Evolutionary conservation across 495 filamentous ascomycete species (phyloP).

Genomic region (Margaritispora aquatica): DNA sequence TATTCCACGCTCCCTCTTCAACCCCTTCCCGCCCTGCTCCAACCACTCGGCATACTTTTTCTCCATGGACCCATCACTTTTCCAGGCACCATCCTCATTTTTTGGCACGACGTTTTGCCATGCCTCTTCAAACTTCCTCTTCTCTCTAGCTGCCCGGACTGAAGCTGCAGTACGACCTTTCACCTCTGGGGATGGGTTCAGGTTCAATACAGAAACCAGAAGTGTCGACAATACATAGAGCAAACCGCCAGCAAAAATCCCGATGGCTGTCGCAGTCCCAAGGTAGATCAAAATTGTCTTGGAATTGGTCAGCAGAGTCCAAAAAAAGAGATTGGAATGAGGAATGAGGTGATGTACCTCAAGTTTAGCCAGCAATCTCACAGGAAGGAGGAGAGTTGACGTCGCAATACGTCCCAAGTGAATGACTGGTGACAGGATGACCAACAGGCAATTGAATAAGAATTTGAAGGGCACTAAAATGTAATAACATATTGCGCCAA

Average conservation of each 20-base stretch:
- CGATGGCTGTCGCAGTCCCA: constrained; percentile 52
- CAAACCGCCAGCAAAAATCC: constrained; percentile 41
- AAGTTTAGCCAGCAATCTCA: constrained; percentile 47
- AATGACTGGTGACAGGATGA: constrained; percentile 40
- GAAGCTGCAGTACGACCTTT: constrained; percentile 16
- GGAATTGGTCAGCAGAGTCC: constrained; percentile 22
- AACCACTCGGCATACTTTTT: constrained; percentile 32
- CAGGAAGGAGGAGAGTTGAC: constrained; percentile 31
- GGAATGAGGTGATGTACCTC: constrained; percentile 59
- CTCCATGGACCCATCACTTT: constrained; percentile 1
- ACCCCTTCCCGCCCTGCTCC: constrained; percentile 26
- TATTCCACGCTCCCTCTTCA: constrained; percentile 30
- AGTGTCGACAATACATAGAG: constrained; percentile 39
- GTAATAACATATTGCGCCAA: constrained; percentile 23
- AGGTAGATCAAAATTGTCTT: constrained; percentile 63
- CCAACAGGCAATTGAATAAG: constrained; percentile 18
- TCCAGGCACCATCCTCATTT: constrained; percentile 7
- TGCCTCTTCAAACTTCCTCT: constrained; percentile 16
- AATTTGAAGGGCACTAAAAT: constrained; percentile 26
- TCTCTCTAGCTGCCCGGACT: constrained; percentile 20
- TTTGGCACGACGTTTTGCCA: constrained; percentile 15
- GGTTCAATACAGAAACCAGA: constrained; percentile 34
- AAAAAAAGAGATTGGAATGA: constrained; percentile 20
- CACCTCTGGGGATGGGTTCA: constrained; percentile 17
- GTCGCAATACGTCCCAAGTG: constrained; percentile 33